A percentile compares a stretch with the other conserved stretches of the same genome.
Conservation (phyloP, 148 eudicot genomes). For the Dianthus caryophyllus region DNA sequence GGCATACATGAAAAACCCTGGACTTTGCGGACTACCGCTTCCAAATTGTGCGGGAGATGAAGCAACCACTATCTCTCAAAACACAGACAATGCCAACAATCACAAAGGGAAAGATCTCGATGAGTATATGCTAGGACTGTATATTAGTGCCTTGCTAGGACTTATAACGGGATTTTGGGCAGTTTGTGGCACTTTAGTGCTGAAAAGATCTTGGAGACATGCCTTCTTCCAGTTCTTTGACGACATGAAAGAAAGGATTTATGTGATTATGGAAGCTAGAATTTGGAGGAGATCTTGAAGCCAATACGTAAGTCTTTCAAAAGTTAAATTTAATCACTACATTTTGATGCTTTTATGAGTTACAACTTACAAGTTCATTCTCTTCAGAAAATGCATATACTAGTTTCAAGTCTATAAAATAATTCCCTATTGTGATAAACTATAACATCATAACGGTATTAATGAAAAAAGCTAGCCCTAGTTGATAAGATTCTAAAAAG, state of each 20-base stretch:
- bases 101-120: background rate
- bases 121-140: slow-evolving; percentile 16
- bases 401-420: background rate
- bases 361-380: no score
- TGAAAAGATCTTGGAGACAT: no score
- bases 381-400: background rate
- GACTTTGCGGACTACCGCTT: slow-evolving; percentile 16
- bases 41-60: background rate
- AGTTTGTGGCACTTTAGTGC: no score
- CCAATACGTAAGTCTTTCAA: background rate
- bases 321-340: background rate
- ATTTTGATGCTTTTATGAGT: background rate
- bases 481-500: no score
- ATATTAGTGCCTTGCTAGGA: slow-evolving; percentile 20
- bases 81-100: no score
- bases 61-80: background rate
- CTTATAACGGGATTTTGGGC: slow-evolving; percentile 20
- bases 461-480: no score
- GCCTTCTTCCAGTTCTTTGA: no score
- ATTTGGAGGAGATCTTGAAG: background rate
- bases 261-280: no score
- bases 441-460: no score
- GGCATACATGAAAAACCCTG: slow-evolving; percentile 5
- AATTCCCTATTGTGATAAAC: no score
- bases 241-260: no score